Evolutionary conservation across 2,329 filamentous ascomycete species (phyloP), one percentile per base, ranked within the genome.

Genomic region (Thielaviopsis euricoi): DNA sequence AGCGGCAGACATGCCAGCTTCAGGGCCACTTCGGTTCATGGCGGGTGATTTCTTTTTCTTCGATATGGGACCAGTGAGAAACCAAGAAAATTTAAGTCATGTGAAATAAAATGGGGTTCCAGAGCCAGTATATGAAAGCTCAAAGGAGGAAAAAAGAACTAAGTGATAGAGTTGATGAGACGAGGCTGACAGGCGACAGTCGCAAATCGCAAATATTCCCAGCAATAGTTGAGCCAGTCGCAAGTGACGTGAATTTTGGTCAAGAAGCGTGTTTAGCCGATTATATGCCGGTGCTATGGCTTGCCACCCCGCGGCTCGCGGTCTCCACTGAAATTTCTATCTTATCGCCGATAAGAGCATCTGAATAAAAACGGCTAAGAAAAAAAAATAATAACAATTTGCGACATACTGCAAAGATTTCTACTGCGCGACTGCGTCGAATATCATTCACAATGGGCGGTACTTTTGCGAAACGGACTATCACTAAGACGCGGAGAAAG

Each of bases 401-500:
- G 10, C 17, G 10, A 53, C 13, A 6, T 15, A 22, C 6, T 9
- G 12, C 43, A 23, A 43, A n/a, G 33, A 46, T n/a, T 25, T 46
- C 15, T 12, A 22, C 9, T 22, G 15, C 43, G 2, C 46, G 19
- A 50, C 13, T 29, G 33, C 19, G 21, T 21, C 52, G 12, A 56
- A 58, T 43, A 33, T 33, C 4, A 52, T 13, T n/a, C 63, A 76
- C 65, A 60, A 89, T 89, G 86, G 86, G 85, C 52, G 78, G 86
- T 61, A 60, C 59, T 37, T 73, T 77, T 29, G 81, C 80, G 63
- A 83, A 83, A 67, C 74, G 76, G 52, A 83, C 81, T n/a, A 76
- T 82, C 62, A 82, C 80, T 58, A 90, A 90, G 72, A 90, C 85
- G 3, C 80, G 87, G 70, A 79, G 85, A 62, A 80, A 82, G 66